Evolutionary conservation across 2,329 filamentous ascomycete genomes (phyloP), one percentile per base, ranked within the genome.

Genomic region (Pseudogymnoascus sp.): DNA sequence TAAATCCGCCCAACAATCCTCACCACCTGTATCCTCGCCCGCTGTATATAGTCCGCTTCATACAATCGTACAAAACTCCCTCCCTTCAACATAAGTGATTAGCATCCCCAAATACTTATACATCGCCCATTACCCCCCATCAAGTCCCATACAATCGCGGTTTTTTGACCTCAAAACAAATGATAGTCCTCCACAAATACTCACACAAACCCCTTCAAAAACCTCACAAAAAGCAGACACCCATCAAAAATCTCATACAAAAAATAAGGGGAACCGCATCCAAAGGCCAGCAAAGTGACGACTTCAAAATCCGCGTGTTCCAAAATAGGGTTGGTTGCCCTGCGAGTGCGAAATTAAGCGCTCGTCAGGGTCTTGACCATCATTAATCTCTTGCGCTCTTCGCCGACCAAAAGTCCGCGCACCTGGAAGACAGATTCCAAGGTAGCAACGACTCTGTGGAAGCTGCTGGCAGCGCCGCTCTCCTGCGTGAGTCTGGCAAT

Each of bases 401-500:
- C 89, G 38, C 83, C 78, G 26, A 96, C 85, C 31, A 96, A 76
- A 68, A 93, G 77, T 26, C 81, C 80, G 29, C 87, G 84, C 65
- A 79, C 79, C 67, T 80, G 81, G 73, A 96, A 86, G 15, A 91
- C 83, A 19, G 83, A 80, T 67, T 88, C 83, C 69, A 97, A 80
- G 2, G 89, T 88, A 64, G 92, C 88, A 26, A 96, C 84, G 9
- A 96, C 89, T 71, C 86, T 87, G 73, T 91, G 84, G 77, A 97
- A 96, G 69, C 89, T 95, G 70, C 89, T 95, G 38, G 91, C 92
- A 1, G 93, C 93, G n/a, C 93, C 95, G 64, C 88, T 88, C 72
- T 95, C 91, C 72, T 97, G 93, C 1, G 90, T 93, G 74, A 97
- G 91, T 37, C 91, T 88, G 31, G 90, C 86, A 67, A 97, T 86